Evolutionary conservation across 371 early-diverging fungal genomes (phyloP).

Genomic region (Phascolomyces articulosus): DNA sequence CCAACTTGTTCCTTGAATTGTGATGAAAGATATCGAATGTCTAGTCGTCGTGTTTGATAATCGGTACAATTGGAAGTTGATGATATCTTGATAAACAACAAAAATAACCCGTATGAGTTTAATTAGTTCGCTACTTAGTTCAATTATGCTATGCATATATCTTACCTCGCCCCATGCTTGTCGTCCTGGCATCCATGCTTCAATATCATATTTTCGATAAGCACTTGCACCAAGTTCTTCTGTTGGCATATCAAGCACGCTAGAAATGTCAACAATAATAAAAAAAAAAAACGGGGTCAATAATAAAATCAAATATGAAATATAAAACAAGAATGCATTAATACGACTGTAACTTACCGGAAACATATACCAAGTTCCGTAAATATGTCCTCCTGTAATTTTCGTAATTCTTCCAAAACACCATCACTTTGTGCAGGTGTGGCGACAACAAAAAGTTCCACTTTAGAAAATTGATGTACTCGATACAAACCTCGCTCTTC

Average conservation of each 20-base stretch:
- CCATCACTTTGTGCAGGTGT: constrained; percentile 65
- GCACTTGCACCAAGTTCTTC: constrained; percentile 93
- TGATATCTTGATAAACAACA: constrained; percentile 56
- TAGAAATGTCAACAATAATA: constrained; percentile 11
- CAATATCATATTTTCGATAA: constrained; percentile 91
- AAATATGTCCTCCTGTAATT: constrained; percentile 79
- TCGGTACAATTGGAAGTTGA: constrained; percentile 91
- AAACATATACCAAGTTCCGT: constrained; percentile 81
- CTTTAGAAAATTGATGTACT: constrained; percentile 94
- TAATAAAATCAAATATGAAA: neutral
- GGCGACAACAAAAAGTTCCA: constrained; percentile 87
- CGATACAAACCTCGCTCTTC: constrained; percentile 90
- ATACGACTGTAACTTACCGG: constrained; percentile 53
- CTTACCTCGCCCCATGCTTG: constrained; percentile 86
- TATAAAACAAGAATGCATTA: too few relatives aligned
- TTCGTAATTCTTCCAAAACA: constrained; percentile 72
- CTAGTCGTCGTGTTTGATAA: constrained; percentile 79
- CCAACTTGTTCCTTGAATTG: constrained; percentile 29
- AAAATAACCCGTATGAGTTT: too few relatives aligned
- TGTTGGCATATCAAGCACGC: constrained; percentile 91
- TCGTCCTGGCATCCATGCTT: constrained; percentile 95
- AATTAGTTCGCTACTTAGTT: too few relatives aligned
- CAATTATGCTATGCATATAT: too few relatives aligned
- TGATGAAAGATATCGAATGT: constrained; percentile 61
- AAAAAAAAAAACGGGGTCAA: neutral